Conservation (phyloP, 1,284 basidiomycete species). For the Puccinia polysora region DNA sequence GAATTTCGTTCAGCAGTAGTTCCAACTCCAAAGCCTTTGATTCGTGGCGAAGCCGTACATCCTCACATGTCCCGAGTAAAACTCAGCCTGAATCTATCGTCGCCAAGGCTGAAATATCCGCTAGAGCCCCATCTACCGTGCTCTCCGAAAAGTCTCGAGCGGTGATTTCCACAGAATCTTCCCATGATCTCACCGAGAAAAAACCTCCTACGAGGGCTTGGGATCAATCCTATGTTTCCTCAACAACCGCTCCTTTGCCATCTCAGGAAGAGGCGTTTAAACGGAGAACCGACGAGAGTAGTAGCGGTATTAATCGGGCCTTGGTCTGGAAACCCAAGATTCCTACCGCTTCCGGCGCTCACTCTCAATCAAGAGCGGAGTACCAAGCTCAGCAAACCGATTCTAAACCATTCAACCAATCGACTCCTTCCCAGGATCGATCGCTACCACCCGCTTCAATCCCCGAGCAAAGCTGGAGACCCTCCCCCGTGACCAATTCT, state of each 20-base stretch:
- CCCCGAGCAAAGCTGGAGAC: slow-evolving; percentile 1
- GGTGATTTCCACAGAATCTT: background rate
- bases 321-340: slow-evolving; percentile 19
- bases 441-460: background rate
- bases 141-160: background rate
- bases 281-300: background rate
- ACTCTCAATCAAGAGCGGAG: slow-evolving; percentile 4
- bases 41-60: slow-evolving; percentile 26
- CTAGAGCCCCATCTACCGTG: slow-evolving; percentile 1
- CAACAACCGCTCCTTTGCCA: slow-evolving; percentile 15
- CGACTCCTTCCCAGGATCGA: slow-evolving; percentile 12
- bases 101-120: background rate
- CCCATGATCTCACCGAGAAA: background rate
- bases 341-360: background rate
- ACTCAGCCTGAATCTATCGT: background rate
- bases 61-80: background rate
- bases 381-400: background rate
- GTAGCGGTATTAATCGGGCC: background rate
- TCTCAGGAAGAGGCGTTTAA: slow-evolving; percentile 39
- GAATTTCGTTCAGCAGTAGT: background rate
- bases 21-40: slow-evolving; percentile 26
- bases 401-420: background rate
- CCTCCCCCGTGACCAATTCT: background rate
- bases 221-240: background rate
- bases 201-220: background rate